Evolutionary conservation across 768 basidiomycete species (phyloP).

Genomic region (Leccinum fibrillosum): DNA sequence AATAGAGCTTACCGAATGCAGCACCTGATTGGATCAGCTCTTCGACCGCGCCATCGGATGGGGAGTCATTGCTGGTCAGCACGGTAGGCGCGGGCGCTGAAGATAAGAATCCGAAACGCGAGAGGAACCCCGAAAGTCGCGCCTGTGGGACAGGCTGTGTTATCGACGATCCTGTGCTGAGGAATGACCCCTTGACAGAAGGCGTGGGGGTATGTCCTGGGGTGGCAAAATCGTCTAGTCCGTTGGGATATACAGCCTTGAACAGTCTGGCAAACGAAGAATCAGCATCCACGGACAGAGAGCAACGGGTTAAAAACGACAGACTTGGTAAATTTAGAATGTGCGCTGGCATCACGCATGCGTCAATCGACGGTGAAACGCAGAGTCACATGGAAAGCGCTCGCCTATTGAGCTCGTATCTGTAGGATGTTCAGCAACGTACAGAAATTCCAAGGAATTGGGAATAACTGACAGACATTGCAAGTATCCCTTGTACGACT

Average conservation of each 20-base stretch:
- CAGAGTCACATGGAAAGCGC: conserved; percentile 9
- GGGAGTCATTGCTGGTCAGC: conserved; percentile 13
- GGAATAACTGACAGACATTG: conserved; percentile 61
- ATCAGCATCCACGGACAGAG: conserved; percentile 2
- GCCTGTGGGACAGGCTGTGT: conserved; percentile 16
- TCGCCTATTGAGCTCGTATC: conserved; percentile 55
- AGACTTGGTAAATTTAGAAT: conserved; percentile 73
- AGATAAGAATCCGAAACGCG: conserved; percentile 31
- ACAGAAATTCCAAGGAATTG: not conserved
- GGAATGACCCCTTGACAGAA: conserved; percentile 35
- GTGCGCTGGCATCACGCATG: conserved; percentile 39
- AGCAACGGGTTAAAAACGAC: not conserved
- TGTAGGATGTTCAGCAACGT: conserved; percentile 19
- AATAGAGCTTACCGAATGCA: conserved; percentile 60
- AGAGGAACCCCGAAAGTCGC: conserved; percentile 34
- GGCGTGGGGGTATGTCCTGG: conserved; percentile 33
- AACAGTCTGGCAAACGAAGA: conserved; percentile 45
- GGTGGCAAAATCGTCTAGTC: conserved; percentile 45
- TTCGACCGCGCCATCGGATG: conserved; percentile 57
- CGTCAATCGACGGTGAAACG: conserved; percentile 20
- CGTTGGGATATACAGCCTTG: conserved; percentile 63
- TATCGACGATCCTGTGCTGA: conserved; percentile 13
- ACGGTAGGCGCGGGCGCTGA: conserved; percentile 12
- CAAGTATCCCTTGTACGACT: conserved; percentile 75
- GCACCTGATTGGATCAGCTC: conserved; percentile 72